These are phyloP conservation scores for Ogataea paraovalis DNA, from an alignment of 805 yeast species.

Conservation along the genomic window DNA sequence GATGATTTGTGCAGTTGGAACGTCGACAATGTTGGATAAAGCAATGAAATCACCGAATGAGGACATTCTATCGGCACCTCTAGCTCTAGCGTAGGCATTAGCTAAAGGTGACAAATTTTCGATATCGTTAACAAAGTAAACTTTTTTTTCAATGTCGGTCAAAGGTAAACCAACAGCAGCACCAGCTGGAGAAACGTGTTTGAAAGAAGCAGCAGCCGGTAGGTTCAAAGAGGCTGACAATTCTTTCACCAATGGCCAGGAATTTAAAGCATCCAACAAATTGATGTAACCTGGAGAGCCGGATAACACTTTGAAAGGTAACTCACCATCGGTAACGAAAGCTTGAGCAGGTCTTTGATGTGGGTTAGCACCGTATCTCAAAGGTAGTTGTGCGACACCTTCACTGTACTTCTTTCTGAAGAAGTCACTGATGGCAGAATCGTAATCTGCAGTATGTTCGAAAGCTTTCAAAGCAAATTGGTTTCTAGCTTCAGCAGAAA, in stretches of 20 bases:
- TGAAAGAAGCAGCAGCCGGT: slow-evolving; percentile 98
- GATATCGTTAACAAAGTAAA: slow-evolving; percentile 92
- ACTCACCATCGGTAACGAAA: slow-evolving; percentile 75
- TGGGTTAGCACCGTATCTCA: slow-evolving; percentile 98
- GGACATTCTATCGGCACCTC: slow-evolving; percentile 99
- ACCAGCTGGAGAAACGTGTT: slow-evolving; percentile 99
- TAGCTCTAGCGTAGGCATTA: slow-evolving; percentile 97
- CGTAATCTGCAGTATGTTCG: slow-evolving; percentile 98
- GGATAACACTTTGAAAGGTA: slow-evolving; percentile 88
- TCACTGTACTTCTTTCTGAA: slow-evolving; percentile 97
- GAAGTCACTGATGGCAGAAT: slow-evolving; percentile 91
- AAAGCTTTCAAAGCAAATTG: slow-evolving; percentile 92
- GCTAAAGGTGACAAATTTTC: slow-evolving; percentile 96
- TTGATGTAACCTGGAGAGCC: slow-evolving; percentile 99
- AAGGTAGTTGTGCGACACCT: slow-evolving; percentile 81
- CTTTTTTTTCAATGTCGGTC: slow-evolving; percentile 85
- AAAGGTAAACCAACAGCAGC: slow-evolving; percentile 96
- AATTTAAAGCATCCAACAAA: slow-evolving; percentile 91
- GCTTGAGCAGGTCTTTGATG: slow-evolving; percentile 99
- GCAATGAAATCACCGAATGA: slow-evolving; percentile 99
- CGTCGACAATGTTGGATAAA: slow-evolving; percentile 90
- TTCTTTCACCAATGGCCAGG: slow-evolving; percentile 98
- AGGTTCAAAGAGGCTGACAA: slow-evolving; percentile 87
- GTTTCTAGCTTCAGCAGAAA: slow-evolving; percentile 72
- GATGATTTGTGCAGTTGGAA: slow-evolving; percentile 94